phyloP scores from a whole-genome alignment of 2,329 filamentous ascomycete genomes.

The Phialophora chinensis region DNA sequence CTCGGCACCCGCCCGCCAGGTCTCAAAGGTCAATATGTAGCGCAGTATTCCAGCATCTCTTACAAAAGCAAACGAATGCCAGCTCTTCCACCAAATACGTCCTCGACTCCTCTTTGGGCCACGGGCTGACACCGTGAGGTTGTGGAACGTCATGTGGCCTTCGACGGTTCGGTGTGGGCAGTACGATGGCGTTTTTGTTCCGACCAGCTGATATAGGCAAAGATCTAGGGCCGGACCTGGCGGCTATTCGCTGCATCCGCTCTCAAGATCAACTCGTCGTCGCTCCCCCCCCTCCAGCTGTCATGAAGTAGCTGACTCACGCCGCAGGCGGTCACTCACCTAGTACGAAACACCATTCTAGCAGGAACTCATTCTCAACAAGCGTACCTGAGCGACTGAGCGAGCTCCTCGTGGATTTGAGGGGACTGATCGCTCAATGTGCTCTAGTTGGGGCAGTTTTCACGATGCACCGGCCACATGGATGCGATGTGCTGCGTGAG shows the following conservation, averaged over 20 bases:
- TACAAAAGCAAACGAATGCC: not conserved
- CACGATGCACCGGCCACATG: not conserved
- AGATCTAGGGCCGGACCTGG: not conserved
- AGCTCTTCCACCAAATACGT: not conserved
- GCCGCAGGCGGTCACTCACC: slow-evolving; percentile 9
- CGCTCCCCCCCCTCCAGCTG: not conserved
- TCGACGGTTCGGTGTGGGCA: not conserved
- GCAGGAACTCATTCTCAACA: not conserved
- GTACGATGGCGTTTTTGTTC: not conserved
- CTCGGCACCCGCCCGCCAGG: not conserved
- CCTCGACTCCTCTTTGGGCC: not conserved
- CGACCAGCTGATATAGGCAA: not conserved
- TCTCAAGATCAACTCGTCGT: not conserved
- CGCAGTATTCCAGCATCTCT: not conserved
- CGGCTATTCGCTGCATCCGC: not conserved
- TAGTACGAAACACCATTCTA: not conserved
- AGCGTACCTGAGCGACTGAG: too few relatives aligned
- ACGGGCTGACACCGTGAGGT: not conserved
- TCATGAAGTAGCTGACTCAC: slow-evolving; percentile 13
- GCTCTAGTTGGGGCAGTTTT: too few relatives aligned
- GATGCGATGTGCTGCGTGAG: not conserved
- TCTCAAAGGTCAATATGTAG: not conserved
- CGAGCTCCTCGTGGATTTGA: not conserved
- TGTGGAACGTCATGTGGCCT: not conserved
- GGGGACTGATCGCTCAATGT: not conserved